Evolutionary conservation across 441 rosid genomes (phyloP), one percentile per base, ranked within the genome.

Genomic region (Populus hybrid): DNA sequence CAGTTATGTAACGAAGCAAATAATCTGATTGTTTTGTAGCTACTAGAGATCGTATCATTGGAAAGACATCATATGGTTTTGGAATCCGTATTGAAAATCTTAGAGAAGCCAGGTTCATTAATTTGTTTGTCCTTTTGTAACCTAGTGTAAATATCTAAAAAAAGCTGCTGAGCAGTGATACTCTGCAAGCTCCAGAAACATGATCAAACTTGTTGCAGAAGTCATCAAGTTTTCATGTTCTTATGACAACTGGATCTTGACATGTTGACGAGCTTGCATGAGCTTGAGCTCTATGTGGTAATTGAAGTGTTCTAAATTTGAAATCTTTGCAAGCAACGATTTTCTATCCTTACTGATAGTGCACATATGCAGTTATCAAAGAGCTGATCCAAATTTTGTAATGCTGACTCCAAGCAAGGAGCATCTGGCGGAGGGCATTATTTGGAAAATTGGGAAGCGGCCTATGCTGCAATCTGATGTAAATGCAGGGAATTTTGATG

Each of bases 321-420:
- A 23, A 64, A 26, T 6, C 16, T 18, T n/a, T 63, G 18, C 19
- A 30, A 71, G 61, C 67, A 14, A 71, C 23, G 42, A 23, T 59
- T 14, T 9, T 7, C 19, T 28, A 7, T 67, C 67, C 24, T 30
- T 40, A 26, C 26, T 40, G 35, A 24, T 18, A 35, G 0, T 11
- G 2, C n/a, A 9, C 53, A 75, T 85, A 75, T 85, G 86, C 93
- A 95, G 99, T 82, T 95, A 95, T 78, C 94, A 93, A 89, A 85
- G 99, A 85, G 97, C 97, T 0, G 97, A 92, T 85, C 97, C 97
- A 46, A 93, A 95, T 84, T 95, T 85, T 11, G 86, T 93, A 35
- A 92, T 93, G 98, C 91, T 93, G 83, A 93, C 97, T 34, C 97
- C 97, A 11, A 91, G 82, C 87, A 95, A 95, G 84, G 97, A 95